Evolutionary conservation across 305 asterid species (phyloP).

Genomic region (Fraxinus dipetala): DNA sequence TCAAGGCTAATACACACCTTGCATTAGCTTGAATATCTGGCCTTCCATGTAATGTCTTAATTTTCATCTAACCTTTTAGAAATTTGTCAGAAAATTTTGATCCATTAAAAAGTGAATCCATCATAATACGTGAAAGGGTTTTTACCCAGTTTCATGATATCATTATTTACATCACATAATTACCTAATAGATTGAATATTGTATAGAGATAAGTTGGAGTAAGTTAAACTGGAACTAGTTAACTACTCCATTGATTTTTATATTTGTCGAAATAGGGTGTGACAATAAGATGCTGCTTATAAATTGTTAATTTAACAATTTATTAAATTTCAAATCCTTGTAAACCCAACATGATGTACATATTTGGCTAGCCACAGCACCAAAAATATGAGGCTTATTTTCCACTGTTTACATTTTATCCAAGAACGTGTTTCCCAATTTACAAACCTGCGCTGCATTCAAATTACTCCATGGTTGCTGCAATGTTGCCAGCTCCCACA

Average conservation of each 20-base stretch:
- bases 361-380: constrained; percentile 9
- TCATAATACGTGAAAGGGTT: background rate
- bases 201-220: background rate
- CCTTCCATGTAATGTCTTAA: background rate
- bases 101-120: background rate
- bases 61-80: background rate
- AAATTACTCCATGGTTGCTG: constrained; percentile 92
- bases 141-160: background rate
- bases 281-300: constrained; percentile 1
- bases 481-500: constrained; percentile 92
- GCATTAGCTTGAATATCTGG: background rate
- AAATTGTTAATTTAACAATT: background rate
- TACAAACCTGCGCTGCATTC: constrained; percentile 89
- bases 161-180: background rate
- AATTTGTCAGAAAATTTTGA: background rate
- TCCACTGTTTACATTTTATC: background rate
- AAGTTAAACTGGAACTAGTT: constrained; percentile 9
- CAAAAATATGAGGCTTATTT: background rate
- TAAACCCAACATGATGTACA: background rate
- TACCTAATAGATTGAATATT: background rate
- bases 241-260: background rate
- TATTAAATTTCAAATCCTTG: background rate
- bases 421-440: constrained; percentile 10
- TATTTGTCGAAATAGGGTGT: background rate
- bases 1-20: background rate